Percentiles rank a stretch among this genome's conserved stretches.
These are phyloP conservation scores for Blastocystis sp. DNA, from an alignment of 352 stramenopile species.

Conservation along the genomic window DNA sequence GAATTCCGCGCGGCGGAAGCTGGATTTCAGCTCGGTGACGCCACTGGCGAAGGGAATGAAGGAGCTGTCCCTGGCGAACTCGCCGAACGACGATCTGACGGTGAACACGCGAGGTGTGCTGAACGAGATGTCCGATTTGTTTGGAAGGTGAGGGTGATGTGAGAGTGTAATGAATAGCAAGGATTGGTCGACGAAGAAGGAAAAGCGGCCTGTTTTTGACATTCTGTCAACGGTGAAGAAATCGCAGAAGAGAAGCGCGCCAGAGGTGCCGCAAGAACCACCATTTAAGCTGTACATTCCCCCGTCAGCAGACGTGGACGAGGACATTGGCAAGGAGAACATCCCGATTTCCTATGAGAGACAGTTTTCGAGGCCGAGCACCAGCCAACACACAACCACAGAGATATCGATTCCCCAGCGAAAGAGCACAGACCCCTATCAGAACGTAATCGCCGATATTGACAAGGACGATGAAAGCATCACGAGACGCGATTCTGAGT, in stretches of 20 bases:
- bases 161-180: constrained; percentile 17
- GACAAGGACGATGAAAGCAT: constrained; percentile 57
- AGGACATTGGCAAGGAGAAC: constrained; percentile 44
- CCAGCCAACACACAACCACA: not conserved
- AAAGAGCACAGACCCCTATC: not conserved
- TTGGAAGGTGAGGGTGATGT: constrained; percentile 42
- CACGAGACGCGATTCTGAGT: constrained; percentile 21
- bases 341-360: constrained; percentile 9
- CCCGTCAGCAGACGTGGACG: not conserved
- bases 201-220: constrained; percentile 40
- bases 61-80: not conserved
- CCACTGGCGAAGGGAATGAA: not conserved
- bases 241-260: constrained; percentile 17
- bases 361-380: not conserved
- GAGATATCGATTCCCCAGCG: not conserved
- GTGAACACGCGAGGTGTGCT: constrained; percentile 55
- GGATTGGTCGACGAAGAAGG: constrained; percentile 41
- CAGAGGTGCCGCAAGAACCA: not conserved
- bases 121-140: constrained; percentile 59
- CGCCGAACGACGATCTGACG: constrained; percentile 11
- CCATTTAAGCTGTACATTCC: constrained; percentile 33
- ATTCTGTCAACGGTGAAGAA: constrained; percentile 63
- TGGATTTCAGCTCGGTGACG: not conserved
- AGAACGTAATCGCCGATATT: constrained; percentile 37
- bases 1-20: not conserved